These are phyloP conservation scores for Coleophoma cylindrospora DNA, from an alignment of 2,329 filamentous ascomycete genomes.

Conservation along the genomic window DNA sequence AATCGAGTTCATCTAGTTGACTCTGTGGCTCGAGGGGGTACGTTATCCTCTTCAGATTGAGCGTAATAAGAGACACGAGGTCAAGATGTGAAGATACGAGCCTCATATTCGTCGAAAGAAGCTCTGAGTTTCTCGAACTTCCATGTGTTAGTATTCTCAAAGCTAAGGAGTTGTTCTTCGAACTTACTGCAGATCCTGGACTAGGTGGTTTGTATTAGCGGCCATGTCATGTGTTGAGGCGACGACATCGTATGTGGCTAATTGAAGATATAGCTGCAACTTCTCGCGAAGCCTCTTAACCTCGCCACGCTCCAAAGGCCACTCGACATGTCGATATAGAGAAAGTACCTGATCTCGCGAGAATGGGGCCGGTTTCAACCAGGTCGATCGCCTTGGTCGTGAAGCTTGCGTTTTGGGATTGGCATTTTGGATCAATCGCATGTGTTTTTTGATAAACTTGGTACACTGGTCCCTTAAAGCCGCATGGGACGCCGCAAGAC, in stretches of 20 bases:
- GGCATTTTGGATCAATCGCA: slow-evolving; percentile 11
- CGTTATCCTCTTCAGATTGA: slow-evolving; percentile 15
- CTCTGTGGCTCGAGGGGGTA: slow-evolving; percentile 12
- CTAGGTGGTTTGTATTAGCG: slow-evolving; percentile 9
- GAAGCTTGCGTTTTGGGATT: slow-evolving; percentile 12
- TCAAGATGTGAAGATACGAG: slow-evolving; percentile 16
- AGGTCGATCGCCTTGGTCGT: slow-evolving; percentile 10
- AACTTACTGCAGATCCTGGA: slow-evolving; percentile 10
- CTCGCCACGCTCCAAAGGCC: slow-evolving; percentile 14
- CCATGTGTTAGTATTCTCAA: not conserved
- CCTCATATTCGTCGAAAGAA: slow-evolving; percentile 13
- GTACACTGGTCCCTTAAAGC: slow-evolving; percentile 10
- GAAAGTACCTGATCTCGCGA: slow-evolving; percentile 6
- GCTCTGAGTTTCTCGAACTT: slow-evolving; percentile 7
- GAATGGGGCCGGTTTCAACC: slow-evolving; percentile 10
- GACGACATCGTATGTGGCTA: slow-evolving; percentile 10
- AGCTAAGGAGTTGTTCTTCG: not conserved
- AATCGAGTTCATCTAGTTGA: slow-evolving; percentile 14
- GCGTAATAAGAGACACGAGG: slow-evolving; percentile 13
- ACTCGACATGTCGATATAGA: slow-evolving; percentile 13
- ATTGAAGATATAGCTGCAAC: slow-evolving; percentile 13
- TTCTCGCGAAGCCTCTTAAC: slow-evolving; percentile 11
- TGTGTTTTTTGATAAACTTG: slow-evolving; percentile 14
- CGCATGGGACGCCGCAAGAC: slow-evolving; percentile 6
- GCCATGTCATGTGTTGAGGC: slow-evolving; percentile 10